Conservation (phyloP, 208 protist species). For the Wallacemonas sp. region DNA sequence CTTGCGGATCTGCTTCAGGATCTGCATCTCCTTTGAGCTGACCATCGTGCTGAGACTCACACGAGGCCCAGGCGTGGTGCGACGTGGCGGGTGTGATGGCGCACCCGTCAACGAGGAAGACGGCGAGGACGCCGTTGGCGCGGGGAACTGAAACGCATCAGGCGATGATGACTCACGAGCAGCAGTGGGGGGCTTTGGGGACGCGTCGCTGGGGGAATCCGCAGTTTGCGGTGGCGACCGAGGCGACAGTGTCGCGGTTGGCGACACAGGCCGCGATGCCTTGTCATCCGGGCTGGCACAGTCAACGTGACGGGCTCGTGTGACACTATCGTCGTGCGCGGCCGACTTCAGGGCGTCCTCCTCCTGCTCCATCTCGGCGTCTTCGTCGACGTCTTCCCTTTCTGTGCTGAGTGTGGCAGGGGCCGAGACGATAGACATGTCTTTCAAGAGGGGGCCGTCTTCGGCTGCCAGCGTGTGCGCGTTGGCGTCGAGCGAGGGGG, state of each 20-base stretch:
- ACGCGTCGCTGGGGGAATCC: no score
- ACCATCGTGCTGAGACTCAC: slow-evolving; percentile 38
- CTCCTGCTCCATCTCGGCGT: no score
- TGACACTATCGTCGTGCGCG: no score
- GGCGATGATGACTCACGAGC: background rate
- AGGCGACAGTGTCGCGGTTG: background rate
- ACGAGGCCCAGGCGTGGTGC: slow-evolving; percentile 8
- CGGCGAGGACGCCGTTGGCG: background rate
- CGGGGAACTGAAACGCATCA: background rate
- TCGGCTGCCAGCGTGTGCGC: no score
- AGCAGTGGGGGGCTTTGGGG: no score
- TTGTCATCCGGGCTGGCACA: background rate
- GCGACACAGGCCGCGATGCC: background rate
- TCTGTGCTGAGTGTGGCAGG: no score
- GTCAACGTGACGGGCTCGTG: background rate
- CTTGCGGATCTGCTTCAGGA: slow-evolving; percentile 84
- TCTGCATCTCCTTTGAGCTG: slow-evolving; percentile 53
- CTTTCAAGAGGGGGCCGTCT: no score
- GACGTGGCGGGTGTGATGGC: background rate
- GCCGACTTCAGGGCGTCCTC: no score
- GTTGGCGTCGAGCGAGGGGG: background rate
- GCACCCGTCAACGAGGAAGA: background rate
- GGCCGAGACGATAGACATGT: no score
- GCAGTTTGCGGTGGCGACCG: background rate
- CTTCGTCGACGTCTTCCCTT: no score